phyloP scores from a whole-genome alignment of 345 rosid species.

The Boechera divaricarpa region DNA sequence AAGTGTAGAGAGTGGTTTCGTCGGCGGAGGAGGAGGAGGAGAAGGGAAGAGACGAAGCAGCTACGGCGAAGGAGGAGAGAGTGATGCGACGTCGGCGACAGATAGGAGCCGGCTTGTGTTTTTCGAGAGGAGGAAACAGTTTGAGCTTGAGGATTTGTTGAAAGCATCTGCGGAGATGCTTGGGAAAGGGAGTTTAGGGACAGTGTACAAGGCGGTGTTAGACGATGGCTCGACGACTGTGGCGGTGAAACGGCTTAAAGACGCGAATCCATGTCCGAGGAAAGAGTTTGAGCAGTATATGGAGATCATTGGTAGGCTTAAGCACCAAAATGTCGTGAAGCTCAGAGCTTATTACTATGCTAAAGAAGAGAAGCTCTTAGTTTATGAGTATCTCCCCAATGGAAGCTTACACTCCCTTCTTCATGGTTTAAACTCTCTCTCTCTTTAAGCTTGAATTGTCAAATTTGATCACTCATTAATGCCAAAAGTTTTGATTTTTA shows the following conservation, averaged over 20 bases:
- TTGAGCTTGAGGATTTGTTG: conserved; percentile 85
- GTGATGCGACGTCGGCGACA: conserved; percentile 75
- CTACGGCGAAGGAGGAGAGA: conserved; percentile 59
- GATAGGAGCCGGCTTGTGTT: conserved; percentile 82
- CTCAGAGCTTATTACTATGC: conserved; percentile 91
- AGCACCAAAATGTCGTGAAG: conserved; percentile 74
- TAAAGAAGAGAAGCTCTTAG: conserved; percentile 90
- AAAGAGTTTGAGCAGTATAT: conserved; percentile 92
- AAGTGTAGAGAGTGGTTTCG: conserved; percentile 56
- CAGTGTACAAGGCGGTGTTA: conserved; percentile 89
- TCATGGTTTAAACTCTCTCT: conserved; percentile 61
- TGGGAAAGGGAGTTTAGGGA: conserved; percentile 92
- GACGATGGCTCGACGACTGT: conserved; percentile 75
- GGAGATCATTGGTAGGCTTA: conserved; percentile 85
- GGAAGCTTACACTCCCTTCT: conserved; percentile 87
- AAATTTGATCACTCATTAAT: not conserved
- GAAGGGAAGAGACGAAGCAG: conserved; percentile 52
- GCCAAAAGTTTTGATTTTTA: conserved; percentile 2
- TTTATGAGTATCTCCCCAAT: conserved; percentile 89
- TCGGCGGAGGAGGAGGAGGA: conserved; percentile 56
- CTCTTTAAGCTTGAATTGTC: not conserved
- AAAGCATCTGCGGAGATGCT: conserved; percentile 97
- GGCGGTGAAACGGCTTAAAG: conserved; percentile 93
- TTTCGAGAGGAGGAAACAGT: conserved; percentile 74
- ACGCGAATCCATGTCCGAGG: conserved; percentile 91